These are phyloP conservation scores for Pythium utonaiense DNA, from an alignment of 352 stramenopile species.

Conservation along the genomic window DNA sequence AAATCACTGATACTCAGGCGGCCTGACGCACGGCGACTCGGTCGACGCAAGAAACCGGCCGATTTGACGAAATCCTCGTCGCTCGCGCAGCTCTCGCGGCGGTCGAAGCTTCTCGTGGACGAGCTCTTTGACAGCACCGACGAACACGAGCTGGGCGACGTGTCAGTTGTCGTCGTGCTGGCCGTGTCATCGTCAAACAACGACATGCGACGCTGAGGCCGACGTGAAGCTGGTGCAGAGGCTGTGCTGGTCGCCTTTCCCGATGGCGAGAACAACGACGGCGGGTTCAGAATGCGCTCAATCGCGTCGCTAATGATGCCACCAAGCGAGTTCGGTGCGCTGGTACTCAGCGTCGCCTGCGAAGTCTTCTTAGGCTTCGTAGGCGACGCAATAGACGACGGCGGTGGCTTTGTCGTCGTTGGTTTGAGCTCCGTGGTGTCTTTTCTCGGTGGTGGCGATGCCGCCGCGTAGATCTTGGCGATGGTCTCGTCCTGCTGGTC, in stretches of 20 bases:
- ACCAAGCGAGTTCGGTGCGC: neutral
- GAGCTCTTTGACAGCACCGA: conserved; percentile 29
- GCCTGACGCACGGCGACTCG: conserved; percentile 47
- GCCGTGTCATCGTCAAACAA: conserved; percentile 23
- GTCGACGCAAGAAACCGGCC: conserved; percentile 59
- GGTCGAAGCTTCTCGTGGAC: conserved; percentile 35
- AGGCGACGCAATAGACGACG: neutral
- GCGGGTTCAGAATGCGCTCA: conserved; percentile 41
- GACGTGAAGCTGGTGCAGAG: conserved; percentile 7
- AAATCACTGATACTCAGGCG: conserved; percentile 76
- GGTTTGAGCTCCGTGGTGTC: neutral
- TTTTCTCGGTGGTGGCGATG: conserved; percentile 12
- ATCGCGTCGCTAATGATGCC: conserved; percentile 41
- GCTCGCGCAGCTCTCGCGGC: conserved; percentile 47
- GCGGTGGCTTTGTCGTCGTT: neutral
- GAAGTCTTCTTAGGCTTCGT: conserved; percentile 1
- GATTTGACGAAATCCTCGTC: conserved; percentile 64
- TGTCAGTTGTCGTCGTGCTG: conserved; percentile 16
- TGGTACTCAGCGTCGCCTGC: neutral
- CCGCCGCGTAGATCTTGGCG: conserved; percentile 66
- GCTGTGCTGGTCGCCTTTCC: neutral
- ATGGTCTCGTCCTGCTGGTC: conserved; percentile 79
- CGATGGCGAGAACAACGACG: conserved; percentile 1
- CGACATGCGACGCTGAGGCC: conserved; percentile 7
- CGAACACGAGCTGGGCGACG: conserved; percentile 27